Base-by-base conservation (phyloP, 2,329 filamentous ascomycete genomes). In the Diaporthe citri region DNA sequence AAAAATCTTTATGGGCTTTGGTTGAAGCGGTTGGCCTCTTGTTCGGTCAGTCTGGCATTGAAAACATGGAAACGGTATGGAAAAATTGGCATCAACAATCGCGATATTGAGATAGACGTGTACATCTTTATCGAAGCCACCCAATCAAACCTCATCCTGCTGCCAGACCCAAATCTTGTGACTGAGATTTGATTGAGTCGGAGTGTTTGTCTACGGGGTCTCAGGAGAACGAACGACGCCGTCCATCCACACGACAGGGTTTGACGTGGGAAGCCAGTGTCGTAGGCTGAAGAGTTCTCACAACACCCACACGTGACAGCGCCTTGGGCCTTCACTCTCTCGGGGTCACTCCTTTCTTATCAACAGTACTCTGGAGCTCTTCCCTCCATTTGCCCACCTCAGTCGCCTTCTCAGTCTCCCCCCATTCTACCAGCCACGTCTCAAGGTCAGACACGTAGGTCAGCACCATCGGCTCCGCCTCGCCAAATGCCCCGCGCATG, bases 391-490 rank as follows among this genome's bases (percentile, higher is more conserved):
- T 22, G 15, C 62, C 62, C 31, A 52, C 62, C 20, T 39, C 28
- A 2, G 3, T 13, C 31, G 34, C 62, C 62, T 67, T 67, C 20
- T 67, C 62, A 17, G 62, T 34, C 46, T 67, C 46, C 8, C 46
- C 43, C 46, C 62, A 67, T 17, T 67, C 62, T 6, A 9, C 52
- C 46, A 67, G 43, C 46, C 62, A 67, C 22, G 62, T 36, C 46
- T 67, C 62, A 31, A 67, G 62, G 12, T 25, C 46, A 39, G 62
- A 67, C 20, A 67, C 62, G 3, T 25, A 64, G 15, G 46, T n/a
- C 13, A 67, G 31, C 46, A 67, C 62, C 62, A 67, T 67, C 22
- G 46, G 62, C 43, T 52, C 62, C 31, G 43, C n/a, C 22, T 67
- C 46, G 46, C 62, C 62, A 52, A 67, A 52, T 2, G 31, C 22